Percentiles rank a stretch among this genome's conserved stretches.
Evolutionary conservation across 768 basidiomycete species (phyloP).

Genomic region (Leccinellum luteum): DNA sequence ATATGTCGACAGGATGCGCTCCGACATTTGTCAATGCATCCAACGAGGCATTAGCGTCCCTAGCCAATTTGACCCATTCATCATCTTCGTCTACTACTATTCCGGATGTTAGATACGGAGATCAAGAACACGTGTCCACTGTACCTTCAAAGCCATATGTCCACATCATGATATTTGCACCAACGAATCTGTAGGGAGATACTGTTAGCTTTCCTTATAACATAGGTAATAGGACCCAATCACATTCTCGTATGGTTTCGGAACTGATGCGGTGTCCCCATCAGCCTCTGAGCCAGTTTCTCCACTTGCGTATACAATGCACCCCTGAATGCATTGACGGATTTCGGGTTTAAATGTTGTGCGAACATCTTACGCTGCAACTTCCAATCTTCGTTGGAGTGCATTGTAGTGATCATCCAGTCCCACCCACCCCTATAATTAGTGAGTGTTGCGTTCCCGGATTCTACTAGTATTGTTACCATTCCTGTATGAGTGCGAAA

Average conservation of each 20-base stretch:
- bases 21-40: slow-evolving; percentile 3
- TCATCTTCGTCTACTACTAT: slow-evolving; percentile 2
- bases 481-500: slow-evolving; percentile 2
- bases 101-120: neutral
- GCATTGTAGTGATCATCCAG: slow-evolving; percentile 6
- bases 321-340: neutral
- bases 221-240: neutral
- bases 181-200: neutral
- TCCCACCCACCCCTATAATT: slow-evolving; percentile 5
- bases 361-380: slow-evolving; percentile 2
- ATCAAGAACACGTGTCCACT: neutral
- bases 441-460: neutral
- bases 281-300: neutral
- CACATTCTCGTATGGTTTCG: slow-evolving; percentile 3
- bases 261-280: neutral
- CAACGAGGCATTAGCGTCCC: slow-evolving; percentile 3
- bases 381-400: neutral
- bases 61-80: slow-evolving; percentile 3
- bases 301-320: neutral
- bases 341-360: neutral
- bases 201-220: neutral
- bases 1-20: slow-evolving; percentile 7
- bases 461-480: neutral
- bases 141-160: slow-evolving; percentile 7
- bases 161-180: slow-evolving; percentile 5